These are phyloP conservation scores for Cyberlindnera meyerae DNA, from an alignment of 805 yeast genomes.

Conservation along the genomic window DNA sequence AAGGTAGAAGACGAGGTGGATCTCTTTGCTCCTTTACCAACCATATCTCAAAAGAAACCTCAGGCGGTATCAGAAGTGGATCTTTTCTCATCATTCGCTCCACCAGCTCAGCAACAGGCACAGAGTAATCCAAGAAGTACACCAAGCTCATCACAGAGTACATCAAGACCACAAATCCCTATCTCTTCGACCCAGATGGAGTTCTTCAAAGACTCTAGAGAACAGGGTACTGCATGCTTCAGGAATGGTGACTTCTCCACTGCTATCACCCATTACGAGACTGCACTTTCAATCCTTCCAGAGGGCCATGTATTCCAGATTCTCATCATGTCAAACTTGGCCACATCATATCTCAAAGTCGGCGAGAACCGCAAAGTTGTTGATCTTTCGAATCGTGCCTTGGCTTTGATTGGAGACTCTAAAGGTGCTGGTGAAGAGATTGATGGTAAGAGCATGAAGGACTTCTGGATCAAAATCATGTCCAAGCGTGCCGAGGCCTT, in stretches of 20 bases:
- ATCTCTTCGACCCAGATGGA: constrained; percentile 23
- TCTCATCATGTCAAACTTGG: constrained; percentile 70
- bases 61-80: constrained; percentile 16
- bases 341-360: constrained; percentile 57
- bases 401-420: constrained; percentile 30
- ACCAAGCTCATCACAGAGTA: not conserved
- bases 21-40: too few species aligned
- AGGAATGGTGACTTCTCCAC: constrained; percentile 75
- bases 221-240: constrained; percentile 58
- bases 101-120: too few species aligned
- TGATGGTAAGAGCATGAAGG: constrained; percentile 54
- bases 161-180: constrained; percentile 8
- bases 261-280: constrained; percentile 58
- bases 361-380: constrained; percentile 54
- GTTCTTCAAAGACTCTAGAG: constrained; percentile 43
- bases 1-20: too few species aligned
- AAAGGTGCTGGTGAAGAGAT: constrained; percentile 36
- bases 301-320: constrained; percentile 58
- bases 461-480: constrained; percentile 69
- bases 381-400: constrained; percentile 27
- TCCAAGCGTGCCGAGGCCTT: constrained; percentile 75
- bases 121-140: constrained; percentile 4
- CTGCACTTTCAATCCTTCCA: constrained; percentile 57
- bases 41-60: not conserved
- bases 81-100: constrained; percentile 17